Evolutionary conservation across 352 stramenopile species (phyloP), one percentile per base, ranked within the genome.

Genomic region (Phytophthora pseudosyringae): DNA sequence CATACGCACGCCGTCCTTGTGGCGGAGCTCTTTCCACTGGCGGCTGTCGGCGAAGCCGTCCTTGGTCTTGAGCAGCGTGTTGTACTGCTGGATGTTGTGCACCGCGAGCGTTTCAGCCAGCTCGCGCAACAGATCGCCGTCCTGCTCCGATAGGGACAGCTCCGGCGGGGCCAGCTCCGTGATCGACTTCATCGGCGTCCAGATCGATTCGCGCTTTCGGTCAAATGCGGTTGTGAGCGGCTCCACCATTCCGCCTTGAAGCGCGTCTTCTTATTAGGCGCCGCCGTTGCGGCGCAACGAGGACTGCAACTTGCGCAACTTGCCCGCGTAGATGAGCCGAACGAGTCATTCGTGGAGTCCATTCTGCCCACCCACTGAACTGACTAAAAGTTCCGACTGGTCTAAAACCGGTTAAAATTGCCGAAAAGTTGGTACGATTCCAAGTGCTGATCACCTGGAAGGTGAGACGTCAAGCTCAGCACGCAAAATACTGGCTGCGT

Each of bases 61-160:
- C 32, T 76, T 78, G 39, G 73, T 78, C 57, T 74, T 71, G 38
- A 76, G 50, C 31, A 81, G 53, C 52, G 73, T 75, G 62, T 79
- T 81, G 66, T 71, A 75, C 59, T 81, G 73, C 56, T 79, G 65
- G 33, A 81, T 72, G 54, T 79, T 81, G 60, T 81, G 73, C 55
- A 73, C 49, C 13, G 57, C 68, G 16, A 81, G 73, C 21, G 73
- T 79, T 46, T 76, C 67, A 16, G 67, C 73, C 44, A 81, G 58
- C 21, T 79, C 67, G 13, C 67, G 62, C 39, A 81, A 41, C 26
- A 79, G 54, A 15, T 78, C 62, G 28, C 57, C 39, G 46, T 81
- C 65, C 39, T 72, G 49, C 44, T 75, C 65, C 31, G 65, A 69
- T 57, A 81, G 64, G 44, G 40, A 48, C 28, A 78, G 54, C 49